These are phyloP conservation scores for Lactifluus volemus DNA, from an alignment of 768 basidiomycete genomes.

Conservation along the genomic window DNA sequence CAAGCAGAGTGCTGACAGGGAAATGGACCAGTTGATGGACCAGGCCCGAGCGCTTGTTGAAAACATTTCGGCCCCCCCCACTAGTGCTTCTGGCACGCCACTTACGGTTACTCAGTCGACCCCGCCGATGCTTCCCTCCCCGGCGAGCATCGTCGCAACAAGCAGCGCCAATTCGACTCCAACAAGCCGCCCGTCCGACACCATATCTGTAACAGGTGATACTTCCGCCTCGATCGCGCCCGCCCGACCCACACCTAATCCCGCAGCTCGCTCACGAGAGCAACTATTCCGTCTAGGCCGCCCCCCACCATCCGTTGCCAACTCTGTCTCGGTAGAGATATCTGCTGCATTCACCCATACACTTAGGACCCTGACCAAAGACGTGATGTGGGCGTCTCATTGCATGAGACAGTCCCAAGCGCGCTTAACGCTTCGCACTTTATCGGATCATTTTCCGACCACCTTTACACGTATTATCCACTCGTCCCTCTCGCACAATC, in stretches of 20 bases:
- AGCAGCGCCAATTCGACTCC: conserved; percentile 76
- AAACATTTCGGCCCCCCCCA: conserved; percentile 15
- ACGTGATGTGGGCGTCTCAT: conserved; percentile 29
- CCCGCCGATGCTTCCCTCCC: conserved; percentile 74
- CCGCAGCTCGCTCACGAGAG: conserved; percentile 22
- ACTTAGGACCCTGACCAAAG: conserved; percentile 34
- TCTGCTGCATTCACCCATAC: conserved; percentile 19
- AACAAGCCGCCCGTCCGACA: conserved; percentile 47
- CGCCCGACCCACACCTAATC: conserved; percentile 22
- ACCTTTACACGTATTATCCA: conserved; percentile 69
- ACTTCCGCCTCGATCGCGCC: conserved; percentile 17
- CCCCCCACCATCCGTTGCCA: conserved; percentile 19
- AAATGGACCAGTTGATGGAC: conserved; percentile 18
- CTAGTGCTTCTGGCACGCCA: conserved; percentile 15
- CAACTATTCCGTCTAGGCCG: conserved; percentile 19
- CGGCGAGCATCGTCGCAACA: conserved; percentile 56
- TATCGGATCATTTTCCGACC: conserved; percentile 64
- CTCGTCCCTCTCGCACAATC: conserved; percentile 49
- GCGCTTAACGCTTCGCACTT: conserved; percentile 52
- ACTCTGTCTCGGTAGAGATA: conserved; percentile 20
- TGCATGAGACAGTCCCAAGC: conserved; percentile 29
- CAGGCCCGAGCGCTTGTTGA: conserved; percentile 21
- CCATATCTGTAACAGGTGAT: conserved; percentile 35
- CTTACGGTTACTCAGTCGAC: conserved; percentile 26
- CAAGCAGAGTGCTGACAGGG: conserved; percentile 22